These are phyloP conservation scores for Decorospora gaudefroyi DNA, from an alignment of 2,329 filamentous ascomycete species.

Conservation along the genomic window DNA sequence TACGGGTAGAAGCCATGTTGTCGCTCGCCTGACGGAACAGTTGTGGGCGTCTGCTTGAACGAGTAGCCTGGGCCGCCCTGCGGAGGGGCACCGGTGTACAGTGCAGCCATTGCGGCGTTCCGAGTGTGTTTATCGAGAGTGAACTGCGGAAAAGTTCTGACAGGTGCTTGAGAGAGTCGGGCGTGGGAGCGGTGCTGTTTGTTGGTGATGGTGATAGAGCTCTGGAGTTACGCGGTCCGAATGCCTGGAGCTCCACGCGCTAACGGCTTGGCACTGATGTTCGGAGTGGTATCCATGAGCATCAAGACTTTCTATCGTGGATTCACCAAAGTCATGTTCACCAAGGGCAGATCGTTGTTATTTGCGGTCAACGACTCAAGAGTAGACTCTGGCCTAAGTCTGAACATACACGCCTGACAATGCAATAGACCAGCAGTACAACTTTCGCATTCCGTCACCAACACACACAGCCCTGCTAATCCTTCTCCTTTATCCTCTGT, in stretches of 20 bases:
- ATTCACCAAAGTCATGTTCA: too few species aligned
- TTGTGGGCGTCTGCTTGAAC: slow-evolving; percentile 59
- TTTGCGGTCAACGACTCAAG: too few species aligned
- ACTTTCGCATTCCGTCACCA: not conserved
- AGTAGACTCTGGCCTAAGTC: too few species aligned
- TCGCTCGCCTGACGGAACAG: slow-evolving; percentile 55
- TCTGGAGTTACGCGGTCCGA: slow-evolving; percentile 34
- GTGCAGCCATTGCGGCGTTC: slow-evolving; percentile 56
- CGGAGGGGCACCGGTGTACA: slow-evolving; percentile 57
- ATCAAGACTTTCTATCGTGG: too few species aligned
- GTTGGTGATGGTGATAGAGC: slow-evolving; percentile 32
- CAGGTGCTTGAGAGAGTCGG: slow-evolving; percentile 16
- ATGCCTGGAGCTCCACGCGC: slow-evolving; percentile 20
- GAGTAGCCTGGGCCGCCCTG: slow-evolving; percentile 63
- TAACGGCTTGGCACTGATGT: slow-evolving; percentile 15
- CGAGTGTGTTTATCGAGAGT: not conserved
- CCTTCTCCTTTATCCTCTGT: slow-evolving; percentile 14
- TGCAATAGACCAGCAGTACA: too few species aligned
- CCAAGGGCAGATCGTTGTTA: too few species aligned
- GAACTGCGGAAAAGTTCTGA: slow-evolving; percentile 8
- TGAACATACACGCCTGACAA: too few species aligned
- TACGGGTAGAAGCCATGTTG: slow-evolving; percentile 94
- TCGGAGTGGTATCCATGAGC: slow-evolving; percentile 9
- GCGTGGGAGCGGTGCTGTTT: slow-evolving; percentile 22
- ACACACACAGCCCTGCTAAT: not conserved